Base-by-base conservation (phyloP, 164 flowering plant species). In the Hamamelis virginiana region DNA sequence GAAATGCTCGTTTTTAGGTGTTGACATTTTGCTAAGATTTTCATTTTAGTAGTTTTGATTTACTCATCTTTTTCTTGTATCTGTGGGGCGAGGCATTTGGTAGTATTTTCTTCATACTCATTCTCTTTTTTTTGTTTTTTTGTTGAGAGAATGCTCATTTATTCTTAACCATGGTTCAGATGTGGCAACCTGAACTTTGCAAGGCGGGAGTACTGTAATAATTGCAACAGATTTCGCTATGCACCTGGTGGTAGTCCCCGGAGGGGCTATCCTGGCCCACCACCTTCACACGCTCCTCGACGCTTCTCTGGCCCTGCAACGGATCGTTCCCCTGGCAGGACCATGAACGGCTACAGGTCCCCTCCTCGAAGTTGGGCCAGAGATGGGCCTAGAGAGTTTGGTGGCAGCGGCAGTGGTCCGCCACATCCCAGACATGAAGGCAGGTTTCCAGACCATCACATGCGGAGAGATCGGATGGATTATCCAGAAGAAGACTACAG, bases 141-240 rank as follows among this genome's bases (percentile, higher is more conserved):
- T 59, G 10, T 44, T 21, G n/a, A n/a, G n/a, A n/a, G n/a, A n/a
- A 47, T 10, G 10, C 60, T 65, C 23, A 44, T 5, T 5, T 14
- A 33, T 16, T 45, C 27, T 64, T 55, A 33, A 16, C 52, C 2
- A 22, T 77, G 51, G 75, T 61, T 59, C 79, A 92, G 98, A 65
- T 92, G 98, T 74, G 78, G 77, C 58, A 90, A 94, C 77, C 76
- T 94, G 72, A 94, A 94, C 81, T 94, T 94, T 80, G 97, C 96
- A 27, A 80, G 97, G 69, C 78, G 98, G 45, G 92, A 87, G 21
- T 66, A 68, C 76, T 91, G 98, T 67, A 89, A 90, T 81, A 89
- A 84, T 69, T 94, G 98, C 84, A 77, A 87, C 67, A 84, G 78
- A 62, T 69, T 70, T 65, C 92, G 94, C 33, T 62, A 69, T 73